Conservation (phyloP, 1,139 yeast species). For the Zygoascus hellenicus region DNA sequence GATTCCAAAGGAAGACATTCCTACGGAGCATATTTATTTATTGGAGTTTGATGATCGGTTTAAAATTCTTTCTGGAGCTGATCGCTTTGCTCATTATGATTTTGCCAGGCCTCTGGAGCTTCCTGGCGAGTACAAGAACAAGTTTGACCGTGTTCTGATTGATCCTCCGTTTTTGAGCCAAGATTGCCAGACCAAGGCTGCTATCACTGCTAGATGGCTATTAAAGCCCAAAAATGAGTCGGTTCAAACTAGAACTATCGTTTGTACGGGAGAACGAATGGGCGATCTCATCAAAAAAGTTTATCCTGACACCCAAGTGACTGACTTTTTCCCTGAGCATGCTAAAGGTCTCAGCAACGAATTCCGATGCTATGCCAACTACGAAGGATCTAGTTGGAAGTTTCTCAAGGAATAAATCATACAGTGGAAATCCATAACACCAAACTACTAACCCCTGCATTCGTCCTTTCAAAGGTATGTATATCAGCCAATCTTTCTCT, state of each 20-base stretch:
- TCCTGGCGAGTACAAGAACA: conserved; percentile 52
- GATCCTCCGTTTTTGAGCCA: conserved; percentile 86
- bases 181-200: conserved; percentile 71
- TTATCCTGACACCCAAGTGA: conserved; percentile 60
- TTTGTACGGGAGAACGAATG: conserved; percentile 91
- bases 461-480: neutral
- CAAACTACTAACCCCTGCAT: neutral
- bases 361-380: conserved; percentile 77
- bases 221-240: conserved; percentile 32
- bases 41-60: conserved; percentile 77
- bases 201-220: conserved; percentile 61
- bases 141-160: conserved; percentile 66
- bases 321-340: conserved; percentile 72
- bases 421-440: neutral
- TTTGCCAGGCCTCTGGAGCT: conserved; percentile 62
- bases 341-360: conserved; percentile 83
- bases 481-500: neutral
- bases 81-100: conserved; percentile 65
- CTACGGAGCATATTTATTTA: conserved; percentile 51
- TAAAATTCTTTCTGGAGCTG: conserved; percentile 57
- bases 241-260: conserved; percentile 46
- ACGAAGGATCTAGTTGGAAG: conserved; percentile 52
- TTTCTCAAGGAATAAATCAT: conserved; percentile 17
- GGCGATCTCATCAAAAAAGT: conserved; percentile 48
- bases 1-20: conserved; percentile 27